Evolutionary conservation across 2,329 filamentous ascomycete genomes (phyloP), one percentile per base, ranked within the genome.

Genomic region (Arachnomyces sp.): DNA sequence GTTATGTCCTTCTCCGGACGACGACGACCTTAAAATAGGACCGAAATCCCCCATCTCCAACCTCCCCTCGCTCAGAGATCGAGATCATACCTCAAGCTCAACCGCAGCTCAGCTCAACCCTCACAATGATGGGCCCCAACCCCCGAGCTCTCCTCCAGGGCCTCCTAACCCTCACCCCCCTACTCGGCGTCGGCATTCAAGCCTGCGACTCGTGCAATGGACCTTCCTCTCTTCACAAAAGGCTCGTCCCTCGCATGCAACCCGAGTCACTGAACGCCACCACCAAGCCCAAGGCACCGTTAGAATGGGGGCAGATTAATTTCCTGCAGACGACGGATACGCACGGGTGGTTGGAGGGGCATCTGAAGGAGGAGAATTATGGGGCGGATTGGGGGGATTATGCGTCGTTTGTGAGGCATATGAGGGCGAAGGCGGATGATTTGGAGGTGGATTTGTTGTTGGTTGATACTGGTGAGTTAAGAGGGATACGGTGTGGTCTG

Each of bases 311-410:
- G 2, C 73, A 81, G 54, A 57, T 81, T 49, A 81, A 81, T 50
- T 76, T 75, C 40, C 44, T 81, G 16, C 77, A 79, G 48, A 80
- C 75, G 2, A 78, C 74, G 2, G 76, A 80, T 46, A 77, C 74
- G 0, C 75, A 79, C 52, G 74, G 74, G 14, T 77, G 76, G 76
- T 64, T 79, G 13, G 72, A 75, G 49, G 73, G 74, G 3, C 73
- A 79, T 51, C 55, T 80, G 46, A 77, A 79, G 49, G 74, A 81
- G 58, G 64, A 68, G 49, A 79, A 78, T 51, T 81, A 79, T 45
- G 76, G 77, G 31, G 77, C 76, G 2, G 78, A 82, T 52, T 81
- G 77, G 75, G 78, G 78, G 16, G 78, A 82, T 54, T 80, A 74
- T 55, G 74, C 76, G 31, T 72, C 72, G 40, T 81, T 81, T 51